Evolutionary conservation across 139 green algal genomes (phyloP).

Genomic region (Parachlorella kessleri): DNA sequence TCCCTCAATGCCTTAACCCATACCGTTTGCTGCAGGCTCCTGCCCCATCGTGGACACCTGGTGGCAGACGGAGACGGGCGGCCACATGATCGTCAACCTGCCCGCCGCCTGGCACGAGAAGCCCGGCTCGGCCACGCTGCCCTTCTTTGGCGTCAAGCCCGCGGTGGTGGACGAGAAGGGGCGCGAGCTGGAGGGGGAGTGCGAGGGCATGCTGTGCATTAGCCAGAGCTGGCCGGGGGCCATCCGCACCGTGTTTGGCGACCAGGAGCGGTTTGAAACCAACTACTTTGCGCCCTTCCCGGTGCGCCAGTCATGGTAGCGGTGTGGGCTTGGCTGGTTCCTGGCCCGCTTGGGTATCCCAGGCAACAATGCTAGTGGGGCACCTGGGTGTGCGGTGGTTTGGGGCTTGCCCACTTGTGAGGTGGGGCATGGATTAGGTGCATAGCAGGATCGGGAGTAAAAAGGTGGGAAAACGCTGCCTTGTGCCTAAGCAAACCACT

Average conservation of each 20-base stretch:
- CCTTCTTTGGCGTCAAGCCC: conserved; percentile 96
- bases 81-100: conserved; percentile 89
- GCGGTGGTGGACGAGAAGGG: conserved; percentile 89
- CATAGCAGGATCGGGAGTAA: too few relatives aligned
- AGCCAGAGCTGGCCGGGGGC: conserved; percentile 87
- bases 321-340: too few relatives aligned
- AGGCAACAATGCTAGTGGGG: too few relatives aligned
- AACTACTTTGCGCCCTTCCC: conserved; percentile 33
- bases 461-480: too few relatives aligned
- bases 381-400: too few relatives aligned
- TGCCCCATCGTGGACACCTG: conserved; percentile 80
- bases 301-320: too few relatives aligned
- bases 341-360: too few relatives aligned
- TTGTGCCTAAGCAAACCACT: too few relatives aligned
- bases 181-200: conserved; percentile 55
- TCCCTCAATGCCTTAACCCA: too few relatives aligned
- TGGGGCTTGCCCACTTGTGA: too few relatives aligned
- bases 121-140: conserved; percentile 85
- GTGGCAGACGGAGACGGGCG: conserved; percentile 97
- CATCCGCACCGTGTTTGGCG: conserved; percentile 83
- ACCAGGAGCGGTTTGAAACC: conserved; percentile 84
- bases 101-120: conserved; percentile 81
- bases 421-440: too few relatives aligned
- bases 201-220: conserved; percentile 57
- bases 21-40: too few relatives aligned